Evolutionary conservation across 73 alveolate genomes (phyloP).

Genomic region (Stentor coeruleus): DNA sequence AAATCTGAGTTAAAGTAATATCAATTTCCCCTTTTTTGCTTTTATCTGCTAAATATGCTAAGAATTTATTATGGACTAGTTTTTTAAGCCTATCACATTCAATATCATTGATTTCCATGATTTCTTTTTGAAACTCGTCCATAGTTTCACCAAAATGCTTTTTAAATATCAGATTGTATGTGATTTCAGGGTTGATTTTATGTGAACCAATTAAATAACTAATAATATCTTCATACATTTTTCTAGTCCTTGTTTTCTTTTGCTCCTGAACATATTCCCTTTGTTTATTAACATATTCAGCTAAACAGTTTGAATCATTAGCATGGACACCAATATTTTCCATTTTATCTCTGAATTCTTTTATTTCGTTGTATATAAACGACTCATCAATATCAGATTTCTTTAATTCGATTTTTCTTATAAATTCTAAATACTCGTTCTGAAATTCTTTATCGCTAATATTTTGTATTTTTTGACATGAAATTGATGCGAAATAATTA

Average conservation of each 20-base stretch:
- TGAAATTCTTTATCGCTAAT: too few relatives aligned
- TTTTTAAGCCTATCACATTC: not conserved
- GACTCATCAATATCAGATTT: too few relatives aligned
- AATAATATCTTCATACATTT: too few relatives aligned
- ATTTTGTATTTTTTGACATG: too few relatives aligned
- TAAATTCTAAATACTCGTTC: too few relatives aligned
- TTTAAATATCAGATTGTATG: not conserved
- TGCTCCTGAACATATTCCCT: not conserved
- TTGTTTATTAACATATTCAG: not conserved
- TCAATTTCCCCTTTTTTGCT: too few relatives aligned
- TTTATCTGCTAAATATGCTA: not conserved
- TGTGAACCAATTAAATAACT: not conserved
- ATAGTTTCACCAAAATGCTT: not conserved
- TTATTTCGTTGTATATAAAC: too few relatives aligned
- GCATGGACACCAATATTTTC: not conserved
- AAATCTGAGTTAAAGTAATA: too few relatives aligned
- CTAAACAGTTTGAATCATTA: not conserved
- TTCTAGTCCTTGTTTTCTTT: not conserved
- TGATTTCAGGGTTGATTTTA: not conserved
- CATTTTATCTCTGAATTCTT: too few relatives aligned
- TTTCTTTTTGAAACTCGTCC: not conserved
- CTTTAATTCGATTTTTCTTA: too few relatives aligned
- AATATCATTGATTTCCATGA: not conserved
- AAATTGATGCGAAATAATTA: too few relatives aligned
- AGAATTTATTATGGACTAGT: too few relatives aligned